Percentiles rank a stretch among this genome's conserved stretches.
These are phyloP conservation scores for Arabis alpina DNA, from an alignment of 345 rosid species.

Conservation along the genomic window DNA sequence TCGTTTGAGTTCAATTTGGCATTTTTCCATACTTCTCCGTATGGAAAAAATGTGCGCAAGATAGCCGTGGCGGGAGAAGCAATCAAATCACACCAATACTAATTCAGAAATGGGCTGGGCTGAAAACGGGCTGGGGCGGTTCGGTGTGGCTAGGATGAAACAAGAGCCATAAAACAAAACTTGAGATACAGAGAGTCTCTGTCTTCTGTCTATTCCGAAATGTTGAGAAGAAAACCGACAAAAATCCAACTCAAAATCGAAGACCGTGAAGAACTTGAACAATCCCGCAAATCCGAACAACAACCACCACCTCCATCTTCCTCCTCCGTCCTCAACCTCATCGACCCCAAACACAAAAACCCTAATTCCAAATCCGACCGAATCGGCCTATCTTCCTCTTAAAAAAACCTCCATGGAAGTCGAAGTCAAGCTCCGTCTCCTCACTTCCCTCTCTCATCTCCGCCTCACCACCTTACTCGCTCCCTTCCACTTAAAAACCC, in stretches of 20 bases:
- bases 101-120: too few species aligned
- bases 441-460: conserved; percentile 50
- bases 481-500: conserved; percentile 61
- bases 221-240: conserved; percentile 87
- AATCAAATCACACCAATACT: too few species aligned
- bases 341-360: conserved; percentile 58
- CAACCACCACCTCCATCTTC: conserved; percentile 47
- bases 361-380: conserved; percentile 65
- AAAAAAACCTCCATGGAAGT: conserved; percentile 61
- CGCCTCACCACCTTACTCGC: conserved; percentile 58
- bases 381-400: conserved; percentile 61
- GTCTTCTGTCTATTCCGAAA: conserved; percentile 34
- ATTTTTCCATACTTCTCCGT: too few species aligned
- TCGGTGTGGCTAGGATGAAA: too few species aligned
- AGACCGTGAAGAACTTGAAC: conserved; percentile 88
- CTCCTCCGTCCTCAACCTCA: conserved; percentile 58
- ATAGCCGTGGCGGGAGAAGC: too few species aligned
- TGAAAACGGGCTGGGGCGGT: too few species aligned
- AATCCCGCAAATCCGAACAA: conserved; percentile 56
- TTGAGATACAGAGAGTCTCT: too few species aligned
- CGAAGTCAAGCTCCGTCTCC: conserved; percentile 76
- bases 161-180: too few species aligned
- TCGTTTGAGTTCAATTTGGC: too few species aligned
- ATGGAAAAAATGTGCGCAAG: too few species aligned
- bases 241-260: conserved; percentile 81